Percentiles rank a stretch among this genome's conserved stretches.
phyloP scores from a whole-genome alignment of 345 rosid genomes.

The Eucalyptus rudis region DNA sequence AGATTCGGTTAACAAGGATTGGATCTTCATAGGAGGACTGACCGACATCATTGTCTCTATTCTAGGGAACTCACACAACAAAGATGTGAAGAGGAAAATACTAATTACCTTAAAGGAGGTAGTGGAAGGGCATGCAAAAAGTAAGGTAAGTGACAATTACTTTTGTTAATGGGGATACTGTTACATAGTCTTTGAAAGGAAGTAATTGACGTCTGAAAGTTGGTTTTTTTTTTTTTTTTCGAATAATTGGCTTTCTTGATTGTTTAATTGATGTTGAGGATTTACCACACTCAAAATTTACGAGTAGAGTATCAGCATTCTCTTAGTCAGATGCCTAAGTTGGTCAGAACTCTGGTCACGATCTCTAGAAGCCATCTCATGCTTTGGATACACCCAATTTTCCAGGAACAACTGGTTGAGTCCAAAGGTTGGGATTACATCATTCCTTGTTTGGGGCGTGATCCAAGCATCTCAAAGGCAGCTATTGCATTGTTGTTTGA shows the following conservation, averaged over 20 bases:
- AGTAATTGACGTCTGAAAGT: neutral
- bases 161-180: neutral
- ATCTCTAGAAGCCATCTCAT: neutral
- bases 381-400: neutral
- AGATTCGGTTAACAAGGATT: slow-evolving; percentile 50
- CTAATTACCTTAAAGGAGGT: slow-evolving; percentile 33
- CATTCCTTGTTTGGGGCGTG: slow-evolving; percentile 40
- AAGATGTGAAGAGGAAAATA: slow-evolving; percentile 36
- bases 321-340: neutral
- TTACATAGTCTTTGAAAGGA: neutral
- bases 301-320: neutral
- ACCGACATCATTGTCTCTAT: slow-evolving; percentile 27
- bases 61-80: slow-evolving; percentile 34
- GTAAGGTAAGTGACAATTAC: slow-evolving; percentile 27
- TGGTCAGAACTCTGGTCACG: neutral
- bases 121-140: slow-evolving; percentile 46
- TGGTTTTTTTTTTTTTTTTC: neutral
- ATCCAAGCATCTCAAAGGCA: slow-evolving; percentile 35
- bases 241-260: neutral
- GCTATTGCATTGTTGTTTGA: slow-evolving; percentile 48
- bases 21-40: slow-evolving; percentile 51
- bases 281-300: neutral
- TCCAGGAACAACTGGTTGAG: slow-evolving; percentile 38
- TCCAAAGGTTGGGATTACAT: slow-evolving; percentile 43
- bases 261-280: neutral